phyloP scores from a whole-genome alignment of 345 rosid genomes.

The Anacardium occidentale region DNA sequence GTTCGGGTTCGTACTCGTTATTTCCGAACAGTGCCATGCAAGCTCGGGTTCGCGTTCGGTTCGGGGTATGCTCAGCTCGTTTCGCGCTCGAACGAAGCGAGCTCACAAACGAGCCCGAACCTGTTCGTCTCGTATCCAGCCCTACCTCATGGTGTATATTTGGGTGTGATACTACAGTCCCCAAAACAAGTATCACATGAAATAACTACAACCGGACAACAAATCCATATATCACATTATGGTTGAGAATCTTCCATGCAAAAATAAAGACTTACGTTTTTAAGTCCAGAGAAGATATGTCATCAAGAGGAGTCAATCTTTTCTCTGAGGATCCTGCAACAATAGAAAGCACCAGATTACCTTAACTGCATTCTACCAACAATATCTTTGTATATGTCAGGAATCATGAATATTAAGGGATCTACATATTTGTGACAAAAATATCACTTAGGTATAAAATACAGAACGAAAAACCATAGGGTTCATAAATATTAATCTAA shows the following conservation, averaged over 20 bases:
- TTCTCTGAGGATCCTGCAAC: constrained; percentile 63
- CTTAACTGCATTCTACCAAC: constrained; percentile 2
- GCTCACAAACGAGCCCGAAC: too few relatives aligned
- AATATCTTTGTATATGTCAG: constrained; percentile 4
- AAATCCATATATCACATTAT: neutral
- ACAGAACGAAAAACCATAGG: neutral
- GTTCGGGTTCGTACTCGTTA: too few relatives aligned
- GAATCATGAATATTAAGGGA: neutral
- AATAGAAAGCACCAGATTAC: constrained; percentile 6
- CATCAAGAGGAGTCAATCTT: constrained; percentile 58
- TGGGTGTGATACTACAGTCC: neutral
- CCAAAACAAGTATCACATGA: constrained; percentile 5
- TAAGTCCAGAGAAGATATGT: constrained; percentile 57
- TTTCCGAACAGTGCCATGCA: too few relatives aligned
- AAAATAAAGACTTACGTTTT: constrained; percentile 57
- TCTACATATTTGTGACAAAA: neutral
- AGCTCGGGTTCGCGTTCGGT: too few relatives aligned
- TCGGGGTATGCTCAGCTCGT: too few relatives aligned
- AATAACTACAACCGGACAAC: neutral
- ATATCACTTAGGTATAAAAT: constrained; percentile 6
- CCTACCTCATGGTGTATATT: neutral
- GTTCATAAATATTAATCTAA: neutral
- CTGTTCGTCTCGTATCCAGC: too few relatives aligned
- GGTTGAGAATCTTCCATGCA: neutral
- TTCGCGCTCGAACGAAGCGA: too few relatives aligned